phyloP scores from a whole-genome alignment of 345 rosid genomes.

The Camelina neglecta region DNA sequence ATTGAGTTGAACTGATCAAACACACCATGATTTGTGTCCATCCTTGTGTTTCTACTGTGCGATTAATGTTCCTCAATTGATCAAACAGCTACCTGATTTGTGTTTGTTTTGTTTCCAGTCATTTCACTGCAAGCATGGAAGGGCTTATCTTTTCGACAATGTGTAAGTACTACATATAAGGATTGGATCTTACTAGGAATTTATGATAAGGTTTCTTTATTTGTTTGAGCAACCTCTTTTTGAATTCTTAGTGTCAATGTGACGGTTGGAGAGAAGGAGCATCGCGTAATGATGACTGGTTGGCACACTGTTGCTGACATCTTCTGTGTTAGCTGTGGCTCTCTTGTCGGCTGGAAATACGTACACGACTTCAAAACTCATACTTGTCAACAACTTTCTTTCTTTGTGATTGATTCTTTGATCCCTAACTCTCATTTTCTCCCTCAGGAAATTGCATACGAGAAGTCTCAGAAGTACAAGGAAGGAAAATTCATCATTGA shows the following conservation, averaged over 20 bases:
- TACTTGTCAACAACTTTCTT: constrained; percentile 21
- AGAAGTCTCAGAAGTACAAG: constrained; percentile 70
- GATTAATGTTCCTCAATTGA: constrained; percentile 3
- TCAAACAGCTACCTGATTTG: constrained; percentile 24
- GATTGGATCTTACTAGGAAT: constrained; percentile 7
- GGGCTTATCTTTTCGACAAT: constrained; percentile 77
- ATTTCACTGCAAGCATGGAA: constrained; percentile 75
- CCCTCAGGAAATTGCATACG: constrained; percentile 62
- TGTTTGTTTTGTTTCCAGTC: constrained; percentile 54
- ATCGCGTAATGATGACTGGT: constrained; percentile 80
- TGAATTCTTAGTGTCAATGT: constrained; percentile 59
- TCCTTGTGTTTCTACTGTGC: not conserved
- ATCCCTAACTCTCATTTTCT: constrained; percentile 1
- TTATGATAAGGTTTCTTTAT: not conserved
- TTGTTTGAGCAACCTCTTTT: not conserved
- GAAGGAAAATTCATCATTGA: constrained; percentile 82
- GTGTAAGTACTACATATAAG: constrained; percentile 56
- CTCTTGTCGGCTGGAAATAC: constrained; percentile 86
- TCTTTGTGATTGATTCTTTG: constrained; percentile 19
- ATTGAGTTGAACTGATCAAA: not conserved
- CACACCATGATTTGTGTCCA: constrained; percentile 1
- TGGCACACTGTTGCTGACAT: constrained; percentile 82
- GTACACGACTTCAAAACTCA: constrained; percentile 48
- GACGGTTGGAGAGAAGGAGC: constrained; percentile 63
- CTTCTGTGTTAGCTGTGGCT: constrained; percentile 79